These are phyloP conservation scores for Lenwebbia sp. DNA, from an alignment of 345 rosid species.

Conservation along the genomic window DNA sequence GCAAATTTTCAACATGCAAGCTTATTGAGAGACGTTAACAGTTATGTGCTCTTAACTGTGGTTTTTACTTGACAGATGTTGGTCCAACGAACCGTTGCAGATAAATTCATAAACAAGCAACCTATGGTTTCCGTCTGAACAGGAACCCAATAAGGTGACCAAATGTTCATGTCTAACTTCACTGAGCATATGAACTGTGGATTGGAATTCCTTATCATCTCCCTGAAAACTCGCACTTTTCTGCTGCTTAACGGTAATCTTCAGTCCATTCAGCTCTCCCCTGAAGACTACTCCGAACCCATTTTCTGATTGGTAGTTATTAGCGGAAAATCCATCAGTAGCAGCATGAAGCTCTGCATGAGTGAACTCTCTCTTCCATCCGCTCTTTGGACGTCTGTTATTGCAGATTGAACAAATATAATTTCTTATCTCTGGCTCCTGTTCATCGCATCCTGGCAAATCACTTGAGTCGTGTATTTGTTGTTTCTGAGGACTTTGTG, in stretches of 20 bases:
- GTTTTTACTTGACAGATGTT: constrained; percentile 43
- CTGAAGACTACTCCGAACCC: constrained; percentile 44
- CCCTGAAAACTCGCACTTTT: constrained; percentile 40
- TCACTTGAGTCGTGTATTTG: neutral
- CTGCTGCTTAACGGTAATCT: constrained; percentile 49
- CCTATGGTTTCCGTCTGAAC: constrained; percentile 43
- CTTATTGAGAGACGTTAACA: neutral
- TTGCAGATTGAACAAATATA: constrained; percentile 37
- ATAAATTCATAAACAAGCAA: constrained; percentile 52
- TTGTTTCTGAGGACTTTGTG: neutral
- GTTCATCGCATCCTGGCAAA: neutral
- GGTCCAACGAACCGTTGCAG: constrained; percentile 50
- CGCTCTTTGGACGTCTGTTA: constrained; percentile 36
- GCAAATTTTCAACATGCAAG: neutral
- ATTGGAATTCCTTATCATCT: constrained; percentile 42
- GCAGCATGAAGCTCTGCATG: constrained; percentile 46
- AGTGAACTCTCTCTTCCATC: constrained; percentile 43
- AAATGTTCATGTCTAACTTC: constrained; percentile 46
- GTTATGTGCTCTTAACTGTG: neutral
- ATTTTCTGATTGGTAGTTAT: constrained; percentile 44
- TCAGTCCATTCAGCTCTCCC: constrained; percentile 34
- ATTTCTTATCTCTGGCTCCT: constrained; percentile 11
- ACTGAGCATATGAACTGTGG: constrained; percentile 44
- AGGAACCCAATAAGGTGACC: constrained; percentile 47
- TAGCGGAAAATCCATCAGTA: constrained; percentile 29